These are phyloP conservation scores for Anisodus acutangulus DNA, from an alignment of 257 asterid species.

Conservation along the genomic window DNA sequence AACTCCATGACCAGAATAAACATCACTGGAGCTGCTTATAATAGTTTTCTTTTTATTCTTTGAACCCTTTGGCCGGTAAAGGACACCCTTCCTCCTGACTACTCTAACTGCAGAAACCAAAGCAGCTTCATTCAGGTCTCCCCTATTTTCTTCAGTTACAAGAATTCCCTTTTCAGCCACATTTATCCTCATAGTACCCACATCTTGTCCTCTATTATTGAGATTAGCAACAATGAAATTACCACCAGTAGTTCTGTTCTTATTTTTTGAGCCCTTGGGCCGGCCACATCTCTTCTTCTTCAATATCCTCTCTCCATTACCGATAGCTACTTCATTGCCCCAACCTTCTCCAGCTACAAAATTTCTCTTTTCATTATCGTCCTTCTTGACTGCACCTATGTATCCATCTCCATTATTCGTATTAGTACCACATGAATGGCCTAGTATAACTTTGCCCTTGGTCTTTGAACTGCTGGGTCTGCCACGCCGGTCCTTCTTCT, in stretches of 20 bases:
- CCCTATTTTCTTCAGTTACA: constrained; percentile 23
- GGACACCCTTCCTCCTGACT: constrained; percentile 31
- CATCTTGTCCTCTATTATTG: constrained; percentile 22
- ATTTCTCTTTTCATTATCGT: neutral
- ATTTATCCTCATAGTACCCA: constrained; percentile 18
- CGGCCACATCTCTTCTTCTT: constrained; percentile 21
- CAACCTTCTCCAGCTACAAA: constrained; percentile 17
- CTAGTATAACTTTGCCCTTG: neutral
- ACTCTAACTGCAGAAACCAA: constrained; percentile 28
- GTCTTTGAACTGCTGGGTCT: neutral
- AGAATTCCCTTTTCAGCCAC: constrained; percentile 18
- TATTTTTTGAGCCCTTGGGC: constrained; percentile 34
- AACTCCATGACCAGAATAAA: constrained; percentile 21
- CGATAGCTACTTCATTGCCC: neutral
- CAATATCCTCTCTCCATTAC: constrained; percentile 5
- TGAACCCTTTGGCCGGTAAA: constrained; percentile 33
- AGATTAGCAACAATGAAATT: constrained; percentile 6
- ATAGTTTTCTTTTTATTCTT: constrained; percentile 33
- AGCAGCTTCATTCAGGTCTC: constrained; percentile 18
- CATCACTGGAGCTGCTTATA: constrained; percentile 7
- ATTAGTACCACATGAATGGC: neutral
- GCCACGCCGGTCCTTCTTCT: constrained; percentile 8
- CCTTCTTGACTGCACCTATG: constrained; percentile 21
- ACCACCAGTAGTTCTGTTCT: constrained; percentile 28
- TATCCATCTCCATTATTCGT: neutral